Base-by-base conservation (phyloP, 208 protist species). In the Angomonas ambiguus region DNA sequence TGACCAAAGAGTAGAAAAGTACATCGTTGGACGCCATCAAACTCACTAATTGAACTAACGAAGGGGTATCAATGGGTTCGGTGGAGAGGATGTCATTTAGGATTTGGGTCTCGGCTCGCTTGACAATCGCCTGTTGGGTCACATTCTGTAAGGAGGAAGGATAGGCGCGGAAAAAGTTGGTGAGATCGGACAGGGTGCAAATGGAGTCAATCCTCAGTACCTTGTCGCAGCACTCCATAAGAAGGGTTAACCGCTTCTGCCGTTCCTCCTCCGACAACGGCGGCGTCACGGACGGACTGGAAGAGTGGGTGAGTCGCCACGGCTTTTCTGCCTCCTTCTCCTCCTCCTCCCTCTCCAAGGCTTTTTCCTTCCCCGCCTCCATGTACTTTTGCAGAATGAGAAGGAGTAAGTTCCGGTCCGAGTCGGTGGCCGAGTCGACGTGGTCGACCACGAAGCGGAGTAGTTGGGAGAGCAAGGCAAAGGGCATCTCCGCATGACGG, bases 401-500 rank as follows among this genome's bases (percentile, higher is more conserved):
- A 30, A 94, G 73, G 10, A 91, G 64, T 11, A 94, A 59, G 51
- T 86, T 91, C 20, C 85, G 80, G 57, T 94, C 85, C 4, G 83
- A 77, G 31, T 84, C 74, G 18, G 77, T 82, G 13, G 74, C 72
- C 33, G 58, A 51, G 6, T 73, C 72, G 31, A 58, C 55, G 16
- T 82, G 60, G 20, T 65, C 57, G 38, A 77, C 63, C 62, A 91
- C 76, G 28, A 74, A 77, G 0, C 25, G 18, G 33, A 95, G 60
- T 5, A 95, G 66, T 1, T 45, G 28, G 20, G 59, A 42, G 41
- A 93, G 71, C 34, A 93, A 51, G 58, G 66, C 22, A 30, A 75
- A n/a, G 2, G 85, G 69, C 51, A 93, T 51, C 28, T 75, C 67
- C 32, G 79, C 79, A 33, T 82, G 82, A 18, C 79, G 74, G 8